These are phyloP conservation scores for Fusarium fujikuroi DNA, from an alignment of 2,329 filamentous ascomycete species.

Conservation along the genomic window DNA sequence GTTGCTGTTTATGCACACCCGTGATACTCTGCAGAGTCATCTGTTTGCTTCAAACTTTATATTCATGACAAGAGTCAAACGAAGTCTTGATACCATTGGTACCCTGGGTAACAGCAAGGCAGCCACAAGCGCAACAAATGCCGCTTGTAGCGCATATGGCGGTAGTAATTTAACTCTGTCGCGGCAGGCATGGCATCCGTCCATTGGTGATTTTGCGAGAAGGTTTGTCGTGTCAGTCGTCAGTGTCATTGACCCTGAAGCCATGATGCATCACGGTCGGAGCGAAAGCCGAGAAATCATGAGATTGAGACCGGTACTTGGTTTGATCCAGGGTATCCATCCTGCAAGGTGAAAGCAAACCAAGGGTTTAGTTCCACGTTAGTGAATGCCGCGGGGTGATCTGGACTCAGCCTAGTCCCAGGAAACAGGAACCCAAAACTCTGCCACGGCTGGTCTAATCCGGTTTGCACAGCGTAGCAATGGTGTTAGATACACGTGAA, in stretches of 20 bases:
- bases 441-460: constrained; percentile 19
- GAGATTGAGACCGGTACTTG: constrained; percentile 3
- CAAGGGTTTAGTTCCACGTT: constrained; percentile 24
- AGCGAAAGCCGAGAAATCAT: not conserved
- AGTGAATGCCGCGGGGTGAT: constrained; percentile 32
- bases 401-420: constrained; percentile 27
- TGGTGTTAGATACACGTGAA: not conserved
- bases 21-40: not conserved
- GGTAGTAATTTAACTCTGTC: not conserved
- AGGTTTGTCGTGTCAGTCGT: not conserved
- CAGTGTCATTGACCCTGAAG: not conserved
- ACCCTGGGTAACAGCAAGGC: not conserved
- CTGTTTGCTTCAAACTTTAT: not conserved
- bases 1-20: not conserved
- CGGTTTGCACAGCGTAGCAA: not conserved
- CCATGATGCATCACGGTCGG: not conserved
- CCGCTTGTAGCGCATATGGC: constrained; percentile 6
- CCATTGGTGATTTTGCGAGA: not conserved
- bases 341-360: not conserved
- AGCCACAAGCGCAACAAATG: not conserved
- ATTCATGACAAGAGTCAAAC: not conserved
- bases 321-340: not conserved
- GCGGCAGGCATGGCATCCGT: not conserved
- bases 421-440: constrained; percentile 1
- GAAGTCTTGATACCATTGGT: not conserved